Base-by-base conservation (phyloP, 2,329 filamentous ascomycete genomes). In the Sclerotinia subarctica region DNA sequence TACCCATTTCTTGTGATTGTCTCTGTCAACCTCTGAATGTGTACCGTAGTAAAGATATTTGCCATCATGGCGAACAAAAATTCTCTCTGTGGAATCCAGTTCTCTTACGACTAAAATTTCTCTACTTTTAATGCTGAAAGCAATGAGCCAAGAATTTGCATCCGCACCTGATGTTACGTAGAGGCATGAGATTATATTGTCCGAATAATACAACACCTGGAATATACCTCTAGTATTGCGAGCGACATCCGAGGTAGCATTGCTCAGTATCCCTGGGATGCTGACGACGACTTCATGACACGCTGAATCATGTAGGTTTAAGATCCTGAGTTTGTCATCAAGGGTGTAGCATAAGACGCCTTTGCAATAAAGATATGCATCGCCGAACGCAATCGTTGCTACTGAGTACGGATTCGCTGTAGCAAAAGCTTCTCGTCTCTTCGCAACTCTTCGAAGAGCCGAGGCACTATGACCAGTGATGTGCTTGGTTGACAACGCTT, bases 1-100 rank as follows among this genome's bases (percentile, higher is more conserved):
- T 0, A 82, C 78, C 91, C 91, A 93, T 75, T 87, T 85, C 44
- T 82, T 83, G 70, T 84, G 82, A 0, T 85, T 86, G 72, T 87
- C 83, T 2, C 79, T 77, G 6, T 82, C 83, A 4, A 80, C 74
- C 8, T 82, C 82, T 0, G 85, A 87, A 76, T 88, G 85, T 0
- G 87, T 89, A 5, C 89, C 90, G 72, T 86, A 90, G 73, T 88
- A 90, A 3, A 93, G 80, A 75, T 85, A 88, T 1, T 82, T 74
- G 1, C 77, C 73, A 69, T 87, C 86, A 70, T 92, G 90, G 13
- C 90, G 85, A 3, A 90, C 88, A 76, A 93, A 91, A 1, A 93
- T 78, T 69, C 85, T 87, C 38, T 81, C 79, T 2, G 80, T 81
- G 35, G 83, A 83, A 21, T 79, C 74, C 52, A 88, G 77, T 58